Percentiles rank a stretch among this genome's conserved stretches.
These are phyloP conservation scores for Peziza echinospora DNA, from an alignment of 495 filamentous ascomycete species.

Conservation along the genomic window DNA sequence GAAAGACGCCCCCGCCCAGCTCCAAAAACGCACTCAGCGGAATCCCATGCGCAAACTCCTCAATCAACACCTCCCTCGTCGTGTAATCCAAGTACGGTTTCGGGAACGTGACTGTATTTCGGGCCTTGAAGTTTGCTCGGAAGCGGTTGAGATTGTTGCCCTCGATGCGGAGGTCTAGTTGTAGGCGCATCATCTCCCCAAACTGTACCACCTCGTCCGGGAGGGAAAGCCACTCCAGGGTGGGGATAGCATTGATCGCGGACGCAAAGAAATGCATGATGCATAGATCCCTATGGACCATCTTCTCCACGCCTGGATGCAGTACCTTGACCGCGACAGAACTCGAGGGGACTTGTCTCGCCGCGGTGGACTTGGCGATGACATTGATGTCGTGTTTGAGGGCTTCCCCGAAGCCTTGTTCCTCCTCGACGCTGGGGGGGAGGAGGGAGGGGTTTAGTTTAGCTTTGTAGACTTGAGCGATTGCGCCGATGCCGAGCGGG, in stretches of 20 bases:
- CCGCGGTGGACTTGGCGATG: slow-evolving; percentile 64
- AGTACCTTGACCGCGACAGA: slow-evolving; percentile 95
- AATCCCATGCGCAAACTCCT: slow-evolving; percentile 90
- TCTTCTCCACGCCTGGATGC: slow-evolving; percentile 75
- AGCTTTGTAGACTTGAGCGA: slow-evolving; percentile 94
- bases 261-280: slow-evolving; percentile 92
- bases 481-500: slow-evolving; percentile 84
- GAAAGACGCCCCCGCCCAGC: slow-evolving; percentile 78
- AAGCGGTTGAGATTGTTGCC: slow-evolving; percentile 74
- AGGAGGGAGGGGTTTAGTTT: slow-evolving; percentile 62
- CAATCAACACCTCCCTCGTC: slow-evolving; percentile 76
- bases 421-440: slow-evolving; percentile 27
- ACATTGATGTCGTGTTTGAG: slow-evolving; percentile 65
- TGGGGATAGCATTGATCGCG: slow-evolving; percentile 67
- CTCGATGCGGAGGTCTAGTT: slow-evolving; percentile 89
- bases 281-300: slow-evolving; percentile 65
- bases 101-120: slow-evolving; percentile 87
- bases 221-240: slow-evolving; percentile 92
- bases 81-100: slow-evolving; percentile 82
- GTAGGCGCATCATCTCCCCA: slow-evolving; percentile 94
- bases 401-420: slow-evolving; percentile 37
- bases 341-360: slow-evolving; percentile 49
- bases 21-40: slow-evolving; percentile 75
- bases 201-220: slow-evolving; percentile 90
- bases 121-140: slow-evolving; percentile 69